Evolutionary conservation across 2,329 filamentous ascomycete species (phyloP), one percentile per base, ranked within the genome.

Genomic region (Talaromyces sp.): DNA sequence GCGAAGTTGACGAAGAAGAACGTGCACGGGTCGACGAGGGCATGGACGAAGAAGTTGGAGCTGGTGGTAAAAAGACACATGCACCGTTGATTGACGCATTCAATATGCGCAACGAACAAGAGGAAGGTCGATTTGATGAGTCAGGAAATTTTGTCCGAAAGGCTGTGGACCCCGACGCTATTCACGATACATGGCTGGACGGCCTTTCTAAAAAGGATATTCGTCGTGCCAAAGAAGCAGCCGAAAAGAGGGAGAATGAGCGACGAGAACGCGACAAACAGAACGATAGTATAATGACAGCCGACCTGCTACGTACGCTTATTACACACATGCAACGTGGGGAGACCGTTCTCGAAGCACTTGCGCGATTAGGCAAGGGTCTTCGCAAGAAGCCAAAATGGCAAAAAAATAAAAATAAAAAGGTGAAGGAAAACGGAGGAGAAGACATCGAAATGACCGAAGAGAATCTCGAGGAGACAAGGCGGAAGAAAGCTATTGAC

Each of bases 61-160:
- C 92, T 1, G 95, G 95, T 15, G 91, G 91, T 1, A 90, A 96
- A 71, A 98, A 97, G 81, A 91, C 89, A 72, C 92, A 97, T 77
- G 95, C 95, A 1, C 95, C 95, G 1, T 92, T 95, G 76, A 85
- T 99, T 5, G 95, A 98, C 77, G 94, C 94, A 2, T 99, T 99
- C 84, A 98, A 99, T 74, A 91, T 99, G 84, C 88, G 87, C 66
- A 82, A 86, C 13, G 95, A 99, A 77, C 89, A 96, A 76, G 93
- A 98, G 73, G 94, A 98, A 71, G 95, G 95, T 1, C 86, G 88
- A 11, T 99, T 97, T 72, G 95, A 99, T 75, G 91, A 95, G 71
- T 82, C 89, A 1, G 94, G 94, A 10, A 99, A 98, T 77, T 99
- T 89, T 75, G 88, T 99, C 53, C 88, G 95, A 65, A 96, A 96